These are phyloP conservation scores for Xylaria multiplex DNA, from an alignment of 2,329 filamentous ascomycete species.

Conservation along the genomic window DNA sequence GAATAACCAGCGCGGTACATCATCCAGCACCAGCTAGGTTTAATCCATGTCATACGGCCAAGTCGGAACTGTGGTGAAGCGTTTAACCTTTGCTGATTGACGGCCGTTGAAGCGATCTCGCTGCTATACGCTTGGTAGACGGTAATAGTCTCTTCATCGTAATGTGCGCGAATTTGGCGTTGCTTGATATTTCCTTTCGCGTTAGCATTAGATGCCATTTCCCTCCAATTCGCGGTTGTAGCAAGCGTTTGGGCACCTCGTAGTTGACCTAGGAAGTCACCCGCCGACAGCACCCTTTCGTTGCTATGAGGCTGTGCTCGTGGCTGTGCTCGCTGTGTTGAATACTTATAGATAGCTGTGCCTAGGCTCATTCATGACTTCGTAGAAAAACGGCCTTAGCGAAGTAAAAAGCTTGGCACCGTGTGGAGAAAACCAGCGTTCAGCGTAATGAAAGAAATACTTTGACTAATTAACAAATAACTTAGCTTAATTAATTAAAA, in stretches of 20 bases:
- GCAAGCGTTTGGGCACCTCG: not conserved
- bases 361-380: no score
- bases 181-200: not conserved
- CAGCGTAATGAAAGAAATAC: no score
- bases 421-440: no score
- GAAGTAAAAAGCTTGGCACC: no score
- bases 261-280: not conserved
- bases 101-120: constrained; percentile 23
- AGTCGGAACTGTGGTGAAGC: constrained; percentile 28
- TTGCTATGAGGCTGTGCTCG: no score
- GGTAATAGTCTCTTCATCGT: constrained; percentile 29
- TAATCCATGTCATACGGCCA: constrained; percentile 30
- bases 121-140: constrained; percentile 31
- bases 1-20: constrained; percentile 71
- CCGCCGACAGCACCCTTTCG: not conserved
- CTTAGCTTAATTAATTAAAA: no score
- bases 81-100: constrained; percentile 14
- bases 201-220: not conserved
- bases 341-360: no score
- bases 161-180: constrained; percentile 24
- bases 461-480: no score
- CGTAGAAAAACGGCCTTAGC: no score
- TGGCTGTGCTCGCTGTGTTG: no score
- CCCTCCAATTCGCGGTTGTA: not conserved
- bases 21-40: constrained; percentile 59